Base-by-base conservation (phyloP, 192 early-diverging fungal species). In the Entomortierella beljakovae region DNA sequence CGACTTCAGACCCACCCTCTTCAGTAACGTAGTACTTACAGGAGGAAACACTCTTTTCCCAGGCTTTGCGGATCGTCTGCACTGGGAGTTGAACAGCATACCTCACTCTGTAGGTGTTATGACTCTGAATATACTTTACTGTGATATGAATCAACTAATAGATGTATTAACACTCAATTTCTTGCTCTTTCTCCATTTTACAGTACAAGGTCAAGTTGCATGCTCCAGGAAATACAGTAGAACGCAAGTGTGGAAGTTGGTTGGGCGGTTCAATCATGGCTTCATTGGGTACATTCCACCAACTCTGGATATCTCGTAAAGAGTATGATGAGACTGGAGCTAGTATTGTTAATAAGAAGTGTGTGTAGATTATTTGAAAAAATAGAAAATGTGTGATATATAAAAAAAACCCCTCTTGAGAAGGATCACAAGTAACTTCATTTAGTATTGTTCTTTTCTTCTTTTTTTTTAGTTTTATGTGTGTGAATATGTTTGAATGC, bases 261-360 rank as follows among this genome's bases (percentile, higher is more conserved):
- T 89, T 98, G 34, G 98, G 98, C 50, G 97, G 97, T 6, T 98
- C 97, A 1, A 95, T 99, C 43, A 83, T 99, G 55, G 91, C 95
- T 2, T 97, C 95, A 3, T 72, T 99, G 62, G 96, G 96, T 63
- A 96, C 96, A 0, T 99, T 99, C 88, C 97, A 98, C 72, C 98
- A 98, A 84, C 86, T 99, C 57, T 99, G 98, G 98, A 93, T 99
- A 11, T 98, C 96, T 29, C 93, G 92, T 68, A 87, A 94, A 25
- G 96, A 99, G 82, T 99, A 98, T 72, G 91, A 95, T 34, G 98
- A 99, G 74, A 85, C 87, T 37, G 94, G 94, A 50, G 87, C 92
- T 32, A 83, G 85, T 15, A 91, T 93, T 65, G 92, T 98, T 7
- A 96, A 97, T 77, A 96, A 94, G 65, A 94, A 93, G 57, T 93